These are phyloP conservation scores for Solanum tarapatanum DNA, from an alignment of 257 asterid genomes.

Conservation along the genomic window DNA sequence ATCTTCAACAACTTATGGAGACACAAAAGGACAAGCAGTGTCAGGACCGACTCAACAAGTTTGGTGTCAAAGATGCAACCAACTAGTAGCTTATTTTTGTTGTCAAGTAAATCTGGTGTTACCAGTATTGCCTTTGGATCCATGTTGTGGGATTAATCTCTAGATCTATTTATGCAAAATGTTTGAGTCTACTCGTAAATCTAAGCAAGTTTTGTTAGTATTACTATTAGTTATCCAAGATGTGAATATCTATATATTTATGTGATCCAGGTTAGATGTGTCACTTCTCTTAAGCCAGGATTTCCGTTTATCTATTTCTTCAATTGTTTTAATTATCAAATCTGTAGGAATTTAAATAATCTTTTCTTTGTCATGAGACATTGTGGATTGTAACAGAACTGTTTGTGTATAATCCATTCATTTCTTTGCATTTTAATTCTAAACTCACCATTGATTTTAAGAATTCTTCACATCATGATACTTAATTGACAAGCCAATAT, in stretches of 20 bases:
- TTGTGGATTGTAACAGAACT: too few species aligned
- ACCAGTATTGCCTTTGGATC: neutral
- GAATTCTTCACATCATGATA: too few species aligned
- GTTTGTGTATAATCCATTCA: too few species aligned
- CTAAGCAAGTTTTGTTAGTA: neutral
- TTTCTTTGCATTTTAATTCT: too few species aligned
- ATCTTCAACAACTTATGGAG: neutral
- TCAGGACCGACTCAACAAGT: too few species aligned
- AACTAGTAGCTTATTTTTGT: neutral
- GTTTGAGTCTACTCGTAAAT: neutral
- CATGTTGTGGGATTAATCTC: neutral
- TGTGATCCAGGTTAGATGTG: neutral
- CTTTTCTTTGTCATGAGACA: too few species aligned
- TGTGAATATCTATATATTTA: neutral
- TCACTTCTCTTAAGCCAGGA: neutral
- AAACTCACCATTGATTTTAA: too few species aligned
- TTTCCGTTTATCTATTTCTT: too few species aligned
- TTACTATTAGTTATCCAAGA: too few species aligned
- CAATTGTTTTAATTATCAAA: too few species aligned
- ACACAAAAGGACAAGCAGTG: neutral
- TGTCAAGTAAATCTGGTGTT: neutral
- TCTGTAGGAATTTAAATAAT: too few species aligned
- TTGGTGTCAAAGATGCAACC: neutral
- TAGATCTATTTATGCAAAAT: neutral
- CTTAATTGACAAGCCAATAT: too few species aligned